Percentiles rank a stretch among this genome's conserved stretches.
Conservation (phyloP, 78 protist genomes). For the Thecamonas trahens region DNA sequence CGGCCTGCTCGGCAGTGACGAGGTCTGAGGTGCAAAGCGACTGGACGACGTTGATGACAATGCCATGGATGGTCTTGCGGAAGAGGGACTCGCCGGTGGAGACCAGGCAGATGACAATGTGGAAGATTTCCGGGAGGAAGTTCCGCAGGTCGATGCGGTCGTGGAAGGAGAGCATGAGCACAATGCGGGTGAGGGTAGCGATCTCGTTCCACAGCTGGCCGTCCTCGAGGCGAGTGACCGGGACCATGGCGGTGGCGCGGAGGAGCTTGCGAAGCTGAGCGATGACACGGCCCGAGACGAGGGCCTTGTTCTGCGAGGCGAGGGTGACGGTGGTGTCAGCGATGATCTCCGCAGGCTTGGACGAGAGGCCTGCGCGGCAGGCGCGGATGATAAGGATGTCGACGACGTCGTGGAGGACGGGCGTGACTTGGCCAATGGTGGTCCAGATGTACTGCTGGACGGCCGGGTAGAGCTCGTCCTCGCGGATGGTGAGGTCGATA, state of each 20-base stretch:
- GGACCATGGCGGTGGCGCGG: not conserved
- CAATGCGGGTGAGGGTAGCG: slow-evolving; percentile 27
- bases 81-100: slow-evolving; percentile 21
- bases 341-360: slow-evolving; percentile 10
- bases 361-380: slow-evolving; percentile 14
- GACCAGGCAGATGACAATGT: slow-evolving; percentile 10
- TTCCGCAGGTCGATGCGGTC: slow-evolving; percentile 31
- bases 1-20: not conserved
- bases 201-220: slow-evolving; percentile 35
- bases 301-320: slow-evolving; percentile 17
- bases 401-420: slow-evolving; percentile 11
- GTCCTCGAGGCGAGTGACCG: slow-evolving; percentile 4
- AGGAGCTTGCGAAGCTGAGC: not conserved
- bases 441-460: slow-evolving; percentile 46
- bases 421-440: slow-evolving; percentile 22
- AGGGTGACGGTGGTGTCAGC: slow-evolving; percentile 54
- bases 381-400: slow-evolving; percentile 22
- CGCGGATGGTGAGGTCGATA: slow-evolving; percentile 35
- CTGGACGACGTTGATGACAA: slow-evolving; percentile 44
- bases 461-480: slow-evolving; percentile 27
- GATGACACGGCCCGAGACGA: slow-evolving; percentile 29
- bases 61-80: slow-evolving; percentile 27
- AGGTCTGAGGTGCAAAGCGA: slow-evolving; percentile 40
- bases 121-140: slow-evolving; percentile 37
- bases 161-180: slow-evolving; percentile 44